Percentiles rank a stretch among this genome's conserved stretches.
These are phyloP conservation scores for Nicotiana tomentosiformis DNA, from an alignment of 257 asterid species.

Conservation along the genomic window DNA sequence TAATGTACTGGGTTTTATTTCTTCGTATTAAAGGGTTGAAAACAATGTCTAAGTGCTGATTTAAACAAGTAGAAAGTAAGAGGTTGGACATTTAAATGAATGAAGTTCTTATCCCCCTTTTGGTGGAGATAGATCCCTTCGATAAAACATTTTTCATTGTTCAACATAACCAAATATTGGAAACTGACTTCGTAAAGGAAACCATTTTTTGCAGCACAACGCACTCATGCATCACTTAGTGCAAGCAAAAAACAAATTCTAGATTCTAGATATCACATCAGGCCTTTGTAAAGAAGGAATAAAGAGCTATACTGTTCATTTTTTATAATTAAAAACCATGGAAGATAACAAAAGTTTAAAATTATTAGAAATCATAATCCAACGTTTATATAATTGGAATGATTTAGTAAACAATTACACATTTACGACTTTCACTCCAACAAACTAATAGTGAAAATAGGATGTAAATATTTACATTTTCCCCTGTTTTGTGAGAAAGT, in stretches of 20 bases:
- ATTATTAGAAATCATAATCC: neutral
- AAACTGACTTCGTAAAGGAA: neutral
- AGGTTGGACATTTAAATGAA: neutral
- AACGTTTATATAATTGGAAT: neutral
- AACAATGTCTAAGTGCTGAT: neutral
- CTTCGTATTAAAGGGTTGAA: neutral
- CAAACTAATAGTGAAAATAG: neutral
- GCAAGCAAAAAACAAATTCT: neutral
- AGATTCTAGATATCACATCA: neutral
- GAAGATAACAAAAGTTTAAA: neutral
- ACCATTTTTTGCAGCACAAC: neutral
- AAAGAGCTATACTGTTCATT: neutral
- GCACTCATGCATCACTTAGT: neutral
- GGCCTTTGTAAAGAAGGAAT: neutral
- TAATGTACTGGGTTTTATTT: neutral
- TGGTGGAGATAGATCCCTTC: neutral
- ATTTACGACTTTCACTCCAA: neutral
- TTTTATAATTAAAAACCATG: neutral
- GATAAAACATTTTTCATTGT: neutral
- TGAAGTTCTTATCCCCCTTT: neutral
- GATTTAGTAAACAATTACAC: neutral
- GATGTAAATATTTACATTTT: neutral
- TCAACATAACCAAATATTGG: neutral
- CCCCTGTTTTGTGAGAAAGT: neutral
- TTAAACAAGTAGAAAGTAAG: neutral